Evolutionary conservation across 2,329 filamentous ascomycete genomes (phyloP).

Genomic region (Colletotrichum eremochloae): DNA sequence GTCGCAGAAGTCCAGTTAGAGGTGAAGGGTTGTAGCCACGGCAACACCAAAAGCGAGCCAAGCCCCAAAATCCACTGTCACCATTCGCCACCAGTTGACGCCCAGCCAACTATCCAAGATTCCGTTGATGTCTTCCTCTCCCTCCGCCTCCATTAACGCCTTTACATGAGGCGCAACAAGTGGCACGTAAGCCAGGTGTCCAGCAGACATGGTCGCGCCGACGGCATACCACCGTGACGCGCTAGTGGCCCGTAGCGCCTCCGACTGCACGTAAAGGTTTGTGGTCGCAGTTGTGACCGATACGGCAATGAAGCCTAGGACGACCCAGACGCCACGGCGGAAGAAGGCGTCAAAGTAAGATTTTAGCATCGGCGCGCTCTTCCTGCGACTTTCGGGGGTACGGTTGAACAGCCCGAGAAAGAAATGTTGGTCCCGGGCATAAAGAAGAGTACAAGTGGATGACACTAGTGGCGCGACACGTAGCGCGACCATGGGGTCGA

Average conservation of each 20-base stretch:
- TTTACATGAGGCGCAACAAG: slow-evolving; percentile 21
- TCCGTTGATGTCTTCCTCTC: background rate
- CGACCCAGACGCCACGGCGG: slow-evolving; percentile 37
- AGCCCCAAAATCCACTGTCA: slow-evolving; percentile 18
- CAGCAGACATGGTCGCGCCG: slow-evolving; percentile 48
- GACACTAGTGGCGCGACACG: slow-evolving; percentile 49
- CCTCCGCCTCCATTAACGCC: background rate
- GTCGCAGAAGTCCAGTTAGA: background rate
- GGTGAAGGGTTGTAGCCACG: background rate
- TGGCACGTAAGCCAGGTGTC: slow-evolving; percentile 51
- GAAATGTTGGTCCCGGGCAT: slow-evolving; percentile 45
- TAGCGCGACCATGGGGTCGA: slow-evolving; percentile 45
- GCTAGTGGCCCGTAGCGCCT: slow-evolving; percentile 1
- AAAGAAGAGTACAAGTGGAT: slow-evolving; percentile 48
- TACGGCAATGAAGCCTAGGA: slow-evolving; percentile 11
- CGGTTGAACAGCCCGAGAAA: slow-evolving; percentile 40
- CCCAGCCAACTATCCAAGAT: slow-evolving; percentile 16
- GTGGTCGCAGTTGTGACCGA: background rate
- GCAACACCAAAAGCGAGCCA: slow-evolving; percentile 12
- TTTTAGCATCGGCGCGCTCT: slow-evolving; percentile 44
- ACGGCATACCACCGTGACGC: slow-evolving; percentile 49
- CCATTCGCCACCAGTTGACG: slow-evolving; percentile 6
- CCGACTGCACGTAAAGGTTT: background rate
- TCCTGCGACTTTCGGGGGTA: slow-evolving; percentile 25
- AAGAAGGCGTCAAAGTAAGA: slow-evolving; percentile 47